A percentile compares a stretch with the other conserved stretches of the same genome.
These are phyloP conservation scores for Trametes gibbosa DNA, from an alignment of 768 basidiomycete species.

Conservation along the genomic window DNA sequence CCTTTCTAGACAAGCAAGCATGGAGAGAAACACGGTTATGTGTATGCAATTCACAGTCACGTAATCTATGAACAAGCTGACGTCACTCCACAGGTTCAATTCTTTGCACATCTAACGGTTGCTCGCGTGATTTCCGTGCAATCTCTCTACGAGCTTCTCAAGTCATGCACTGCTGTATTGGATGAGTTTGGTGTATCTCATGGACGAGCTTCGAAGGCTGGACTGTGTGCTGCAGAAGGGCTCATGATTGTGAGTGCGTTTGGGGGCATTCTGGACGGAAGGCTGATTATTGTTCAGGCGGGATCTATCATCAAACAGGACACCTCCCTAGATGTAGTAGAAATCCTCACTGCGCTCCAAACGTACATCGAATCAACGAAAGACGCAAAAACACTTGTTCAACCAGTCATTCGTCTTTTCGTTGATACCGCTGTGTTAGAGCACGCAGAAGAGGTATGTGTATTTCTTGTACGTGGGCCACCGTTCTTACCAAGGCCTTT, in stretches of 20 bases:
- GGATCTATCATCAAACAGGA: slow-evolving; percentile 64
- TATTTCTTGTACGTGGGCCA: slow-evolving; percentile 6
- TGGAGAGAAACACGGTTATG: slow-evolving; percentile 90
- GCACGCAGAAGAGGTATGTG: slow-evolving; percentile 59
- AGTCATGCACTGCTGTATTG: slow-evolving; percentile 81
- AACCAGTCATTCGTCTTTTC: slow-evolving; percentile 56
- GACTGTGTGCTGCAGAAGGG: slow-evolving; percentile 78
- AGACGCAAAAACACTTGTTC: slow-evolving; percentile 62
- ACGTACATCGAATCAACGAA: slow-evolving; percentile 61
- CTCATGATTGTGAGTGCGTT: slow-evolving; percentile 58
- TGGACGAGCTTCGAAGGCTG: slow-evolving; percentile 79
- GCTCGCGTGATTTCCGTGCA: slow-evolving; percentile 71
- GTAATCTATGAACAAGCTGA: neutral
- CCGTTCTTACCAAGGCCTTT: neutral
- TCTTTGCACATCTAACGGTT: slow-evolving; percentile 86
- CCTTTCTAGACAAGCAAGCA: slow-evolving; percentile 81
- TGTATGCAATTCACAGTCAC: slow-evolving; percentile 46
- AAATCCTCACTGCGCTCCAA: slow-evolving; percentile 72
- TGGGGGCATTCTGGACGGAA: neutral
- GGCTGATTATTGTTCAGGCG: slow-evolving; percentile 43
- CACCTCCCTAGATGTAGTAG: slow-evolving; percentile 54
- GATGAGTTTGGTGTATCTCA: slow-evolving; percentile 89
- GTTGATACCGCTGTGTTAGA: slow-evolving; percentile 42
- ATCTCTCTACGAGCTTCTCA: slow-evolving; percentile 78
- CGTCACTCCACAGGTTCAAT: slow-evolving; percentile 64